Base-by-base conservation (phyloP, 768 basidiomycete genomes). In the Lactarius quietus region DNA sequence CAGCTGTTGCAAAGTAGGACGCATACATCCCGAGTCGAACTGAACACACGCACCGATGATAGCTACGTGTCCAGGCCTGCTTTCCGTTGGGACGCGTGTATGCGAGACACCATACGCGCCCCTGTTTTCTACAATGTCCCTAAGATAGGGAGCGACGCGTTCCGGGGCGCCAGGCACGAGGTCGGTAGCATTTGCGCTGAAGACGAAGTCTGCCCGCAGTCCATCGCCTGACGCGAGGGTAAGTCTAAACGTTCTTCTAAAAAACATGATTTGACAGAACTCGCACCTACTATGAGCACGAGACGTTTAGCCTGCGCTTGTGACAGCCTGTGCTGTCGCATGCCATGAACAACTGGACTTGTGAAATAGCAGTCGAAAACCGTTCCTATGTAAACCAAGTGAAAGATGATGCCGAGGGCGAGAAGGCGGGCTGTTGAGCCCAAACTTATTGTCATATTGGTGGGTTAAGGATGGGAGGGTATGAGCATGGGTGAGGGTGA, bases 281-380 rank as follows among this genome's bases (percentile, higher is more conserved):
- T 18, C 81, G 67, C 72, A 88, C 92, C 92, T 33, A 93, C 85
- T 69, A 93, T 88, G 26, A 94, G 81, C 3, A 92, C 90, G 35
- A 94, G 79, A 5, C 92, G 82, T 69, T 89, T 88, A 12, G 92
- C 84, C 63, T 83, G 81, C 38, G 83, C 79, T 6, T 70, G 67
- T 10, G 74, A 74, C 2, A 80, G 72, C 3, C 80, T 80, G 70
- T 84, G 82, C 54, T 80, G 83, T 69, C 78, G 73, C 89, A 92
- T 92, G 57, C 89, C 90, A 78, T 86, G 81, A 28, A 91, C 89
- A 9, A 92, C 89, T 0, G 91, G 89, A 69, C 86, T 90, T 29
- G 85, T 89, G 73, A 95, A 95, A 74, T 94, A 95, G 75, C 92
- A 93, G 76, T 93, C 90, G 76, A 95, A 95, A 38, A 81, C 85